phyloP scores from a whole-genome alignment of 495 filamentous ascomycete genomes.

The Trichoderma orchidacearum region DNA sequence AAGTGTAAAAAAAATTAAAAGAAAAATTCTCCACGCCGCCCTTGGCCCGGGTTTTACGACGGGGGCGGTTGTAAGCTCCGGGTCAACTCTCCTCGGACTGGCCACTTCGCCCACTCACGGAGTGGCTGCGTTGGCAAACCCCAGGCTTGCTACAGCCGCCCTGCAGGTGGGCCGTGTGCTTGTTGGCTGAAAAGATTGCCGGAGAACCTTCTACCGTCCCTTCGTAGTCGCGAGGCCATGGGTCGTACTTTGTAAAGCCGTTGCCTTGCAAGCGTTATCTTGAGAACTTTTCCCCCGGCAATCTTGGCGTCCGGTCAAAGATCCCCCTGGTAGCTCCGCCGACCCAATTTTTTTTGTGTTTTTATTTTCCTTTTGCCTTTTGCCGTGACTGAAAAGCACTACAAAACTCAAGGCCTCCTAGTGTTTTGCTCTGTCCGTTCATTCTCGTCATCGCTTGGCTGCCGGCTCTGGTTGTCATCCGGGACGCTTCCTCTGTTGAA shows the following conservation, averaged over 20 bases:
- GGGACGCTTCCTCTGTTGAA: background rate
- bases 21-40: background rate
- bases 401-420: background rate
- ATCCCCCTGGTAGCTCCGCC: background rate
- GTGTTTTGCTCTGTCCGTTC: background rate
- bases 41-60: background rate
- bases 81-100: background rate
- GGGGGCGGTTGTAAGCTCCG: background rate
- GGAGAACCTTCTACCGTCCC: no score
- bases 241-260: background rate
- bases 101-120: no score
- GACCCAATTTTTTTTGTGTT: background rate
- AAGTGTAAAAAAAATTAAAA: no score
- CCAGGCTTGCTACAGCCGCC: background rate
- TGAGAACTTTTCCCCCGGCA: background rate
- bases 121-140: background rate
- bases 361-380: background rate
- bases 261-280: background rate
- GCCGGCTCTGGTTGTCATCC: background rate
- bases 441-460: background rate
- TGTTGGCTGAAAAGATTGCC: background rate
- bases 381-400: background rate
- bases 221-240: no score
- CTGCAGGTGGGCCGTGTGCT: background rate
- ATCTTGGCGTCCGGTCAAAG: background rate